Evolutionary conservation across 2,329 filamentous ascomycete species (phyloP).

Genomic region (Alternaria novae-zelandiae): DNA sequence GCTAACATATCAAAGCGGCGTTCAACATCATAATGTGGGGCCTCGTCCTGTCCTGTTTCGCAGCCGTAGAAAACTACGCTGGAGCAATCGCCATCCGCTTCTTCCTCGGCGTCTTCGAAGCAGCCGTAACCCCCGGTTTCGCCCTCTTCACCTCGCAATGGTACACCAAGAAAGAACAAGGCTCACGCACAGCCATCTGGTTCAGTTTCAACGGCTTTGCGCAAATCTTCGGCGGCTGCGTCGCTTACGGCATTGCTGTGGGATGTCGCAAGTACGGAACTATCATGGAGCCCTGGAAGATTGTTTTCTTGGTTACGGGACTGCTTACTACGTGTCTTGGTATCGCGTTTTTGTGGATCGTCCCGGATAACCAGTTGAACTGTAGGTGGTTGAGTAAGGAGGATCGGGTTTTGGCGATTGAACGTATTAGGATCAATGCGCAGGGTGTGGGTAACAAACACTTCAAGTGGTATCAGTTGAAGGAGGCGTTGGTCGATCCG

Average conservation of each 20-base stretch:
- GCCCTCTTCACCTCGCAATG: conserved; percentile 72
- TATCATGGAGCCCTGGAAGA: conserved; percentile 69
- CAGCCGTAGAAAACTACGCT: conserved; percentile 65
- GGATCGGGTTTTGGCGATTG: conserved; percentile 72
- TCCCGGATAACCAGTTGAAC: conserved; percentile 68
- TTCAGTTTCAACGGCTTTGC: conserved; percentile 71
- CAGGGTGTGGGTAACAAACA: conserved; percentile 75
- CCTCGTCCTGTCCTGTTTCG: conserved; percentile 65
- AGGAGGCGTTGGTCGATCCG: conserved; percentile 64
- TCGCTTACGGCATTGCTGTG: conserved; percentile 69
- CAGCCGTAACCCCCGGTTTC: conserved; percentile 72
- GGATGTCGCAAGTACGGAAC: conserved; percentile 63
- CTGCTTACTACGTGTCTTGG: conserved; percentile 52
- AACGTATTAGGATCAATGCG: conserved; percentile 75
- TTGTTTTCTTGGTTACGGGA: conserved; percentile 58
- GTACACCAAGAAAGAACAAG: conserved; percentile 75
- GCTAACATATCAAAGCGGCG: conserved; percentile 47
- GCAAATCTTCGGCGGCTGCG: conserved; percentile 66
- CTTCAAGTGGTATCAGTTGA: conserved; percentile 71
- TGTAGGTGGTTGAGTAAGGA: conserved; percentile 68
- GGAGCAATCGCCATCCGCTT: conserved; percentile 70
- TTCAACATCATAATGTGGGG: conserved; percentile 71
- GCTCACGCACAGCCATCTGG: conserved; percentile 68
- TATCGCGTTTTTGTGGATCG: conserved; percentile 52
- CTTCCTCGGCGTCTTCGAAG: conserved; percentile 72